Conservation (phyloP, 768 basidiomycete species). For the Rhizopogon vinicolor region DNA sequence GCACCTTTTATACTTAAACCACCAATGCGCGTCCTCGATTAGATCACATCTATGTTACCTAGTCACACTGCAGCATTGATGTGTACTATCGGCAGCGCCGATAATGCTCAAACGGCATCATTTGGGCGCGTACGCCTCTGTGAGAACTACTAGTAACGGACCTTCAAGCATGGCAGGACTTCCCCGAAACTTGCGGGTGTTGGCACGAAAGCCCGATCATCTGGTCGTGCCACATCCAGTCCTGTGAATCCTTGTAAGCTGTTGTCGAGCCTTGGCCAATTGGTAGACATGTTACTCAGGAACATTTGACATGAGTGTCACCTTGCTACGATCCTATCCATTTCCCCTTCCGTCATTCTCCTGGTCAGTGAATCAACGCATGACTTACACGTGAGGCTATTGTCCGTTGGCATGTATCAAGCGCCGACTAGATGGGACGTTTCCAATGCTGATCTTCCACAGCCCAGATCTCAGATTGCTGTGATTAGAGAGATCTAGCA, state of each 20-base stretch:
- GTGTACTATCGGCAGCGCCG: slow-evolving; percentile 13
- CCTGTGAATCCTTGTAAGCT: slow-evolving; percentile 12
- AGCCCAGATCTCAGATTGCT: slow-evolving; percentile 1
- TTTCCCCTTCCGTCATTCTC: not conserved
- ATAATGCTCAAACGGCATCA: slow-evolving; percentile 25
- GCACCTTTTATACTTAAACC: slow-evolving; percentile 26
- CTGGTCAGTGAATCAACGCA: not conserved
- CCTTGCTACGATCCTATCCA: not conserved
- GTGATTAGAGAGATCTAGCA: not conserved
- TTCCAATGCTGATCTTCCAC: slow-evolving; percentile 9
- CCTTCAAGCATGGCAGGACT: not conserved
- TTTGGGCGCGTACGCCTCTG: slow-evolving; percentile 2
- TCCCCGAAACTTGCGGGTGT: slow-evolving; percentile 1
- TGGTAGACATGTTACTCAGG: slow-evolving; percentile 17
- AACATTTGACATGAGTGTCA: slow-evolving; percentile 12
- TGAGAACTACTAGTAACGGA: not conserved
- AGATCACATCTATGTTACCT: slow-evolving; percentile 26
- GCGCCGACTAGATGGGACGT: not conserved
- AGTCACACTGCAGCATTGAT: slow-evolving; percentile 28
- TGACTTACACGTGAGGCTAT: not conserved
- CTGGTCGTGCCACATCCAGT: slow-evolving; percentile 18
- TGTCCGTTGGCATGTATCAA: not conserved
- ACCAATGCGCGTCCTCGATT: slow-evolving; percentile 24
- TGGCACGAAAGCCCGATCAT: slow-evolving; percentile 10
- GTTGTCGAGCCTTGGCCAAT: slow-evolving; percentile 7